These are phyloP conservation scores for Jasminum sambac DNA, from an alignment of 257 asterid genomes.

Conservation along the genomic window DNA sequence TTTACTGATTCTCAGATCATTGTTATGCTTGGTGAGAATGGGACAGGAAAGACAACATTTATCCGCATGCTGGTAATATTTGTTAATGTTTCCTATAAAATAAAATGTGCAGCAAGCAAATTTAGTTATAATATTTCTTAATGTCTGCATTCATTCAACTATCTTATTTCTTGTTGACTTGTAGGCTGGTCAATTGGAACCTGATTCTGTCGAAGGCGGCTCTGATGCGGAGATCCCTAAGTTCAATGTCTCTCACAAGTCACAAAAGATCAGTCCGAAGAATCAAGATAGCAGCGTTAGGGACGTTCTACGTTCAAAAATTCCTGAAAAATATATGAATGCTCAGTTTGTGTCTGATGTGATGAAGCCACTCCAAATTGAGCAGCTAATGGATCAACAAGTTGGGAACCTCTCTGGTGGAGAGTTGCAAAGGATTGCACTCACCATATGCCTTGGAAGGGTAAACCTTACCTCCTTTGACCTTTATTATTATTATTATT, in stretches of 20 bases:
- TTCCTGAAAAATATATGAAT: slow-evolving; percentile 83
- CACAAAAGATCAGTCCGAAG: slow-evolving; percentile 94
- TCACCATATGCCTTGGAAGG: slow-evolving; percentile 95
- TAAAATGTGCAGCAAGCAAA: slow-evolving; percentile 15
- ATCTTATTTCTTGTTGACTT: too few species aligned
- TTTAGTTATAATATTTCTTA: not conserved
- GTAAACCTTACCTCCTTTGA: too few species aligned
- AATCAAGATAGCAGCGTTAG: slow-evolving; percentile 66
- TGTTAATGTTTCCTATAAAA: not conserved
- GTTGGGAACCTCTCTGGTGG: slow-evolving; percentile 99
- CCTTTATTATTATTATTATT: too few species aligned
- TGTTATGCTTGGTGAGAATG: slow-evolving; percentile 99
- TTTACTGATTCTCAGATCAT: slow-evolving; percentile 97
- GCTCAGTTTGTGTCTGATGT: slow-evolving; percentile 96
- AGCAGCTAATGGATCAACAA: slow-evolving; percentile 96
- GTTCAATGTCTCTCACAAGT: slow-evolving; percentile 93
- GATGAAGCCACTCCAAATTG: slow-evolving; percentile 97
- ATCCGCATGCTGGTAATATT: slow-evolving; percentile 82
- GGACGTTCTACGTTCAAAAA: slow-evolving; percentile 71
- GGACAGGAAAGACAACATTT: slow-evolving; percentile 97
- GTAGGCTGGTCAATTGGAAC: slow-evolving; percentile 94
- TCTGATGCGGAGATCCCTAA: slow-evolving; percentile 86
- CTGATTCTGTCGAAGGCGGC: slow-evolving; percentile 76
- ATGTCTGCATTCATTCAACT: too few species aligned
- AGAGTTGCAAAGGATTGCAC: slow-evolving; percentile 96